Conservation (phyloP, 345 rosid species). For the Crucihimalaya himalaica region DNA sequence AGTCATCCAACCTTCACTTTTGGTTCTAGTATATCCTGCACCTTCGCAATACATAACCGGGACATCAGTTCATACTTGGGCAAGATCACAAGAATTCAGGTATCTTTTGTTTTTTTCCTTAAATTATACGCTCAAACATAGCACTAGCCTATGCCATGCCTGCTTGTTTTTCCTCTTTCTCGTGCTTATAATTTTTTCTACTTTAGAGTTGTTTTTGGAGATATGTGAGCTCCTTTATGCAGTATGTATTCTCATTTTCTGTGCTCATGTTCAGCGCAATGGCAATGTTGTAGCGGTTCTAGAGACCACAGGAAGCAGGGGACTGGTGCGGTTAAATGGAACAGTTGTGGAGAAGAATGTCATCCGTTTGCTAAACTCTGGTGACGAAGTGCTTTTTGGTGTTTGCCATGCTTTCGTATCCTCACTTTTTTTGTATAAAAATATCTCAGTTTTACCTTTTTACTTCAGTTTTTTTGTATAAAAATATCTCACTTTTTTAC, state of each 20-base stretch:
- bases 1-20: slow-evolving; percentile 45
- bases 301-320: slow-evolving; percentile 72
- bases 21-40: slow-evolving; percentile 64
- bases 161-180: slow-evolving; percentile 10
- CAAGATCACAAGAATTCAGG: slow-evolving; percentile 72
- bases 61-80: slow-evolving; percentile 50
- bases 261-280: slow-evolving; percentile 82
- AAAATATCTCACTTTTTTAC: too few relatives aligned
- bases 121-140: not conserved
- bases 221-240: slow-evolving; percentile 53
- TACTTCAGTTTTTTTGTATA: too few relatives aligned
- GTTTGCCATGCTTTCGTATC: slow-evolving; percentile 77
- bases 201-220: slow-evolving; percentile 45
- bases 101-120: slow-evolving; percentile 26
- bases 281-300: slow-evolving; percentile 59
- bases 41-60: slow-evolving; percentile 55
- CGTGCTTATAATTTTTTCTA: slow-evolving; percentile 13
- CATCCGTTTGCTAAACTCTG: slow-evolving; percentile 54
- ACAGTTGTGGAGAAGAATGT: slow-evolving; percentile 50
- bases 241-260: slow-evolving; percentile 70
- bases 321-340: slow-evolving; percentile 70
- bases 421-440: slow-evolving; percentile 27
- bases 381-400: slow-evolving; percentile 84
- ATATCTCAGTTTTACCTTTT: too few relatives aligned
- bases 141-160: not conserved